Percentiles rank a stretch among this genome's conserved stretches.
These are phyloP conservation scores for Lipomyces sp. DNA, from an alignment of 805 yeast species.

Conservation along the genomic window DNA sequence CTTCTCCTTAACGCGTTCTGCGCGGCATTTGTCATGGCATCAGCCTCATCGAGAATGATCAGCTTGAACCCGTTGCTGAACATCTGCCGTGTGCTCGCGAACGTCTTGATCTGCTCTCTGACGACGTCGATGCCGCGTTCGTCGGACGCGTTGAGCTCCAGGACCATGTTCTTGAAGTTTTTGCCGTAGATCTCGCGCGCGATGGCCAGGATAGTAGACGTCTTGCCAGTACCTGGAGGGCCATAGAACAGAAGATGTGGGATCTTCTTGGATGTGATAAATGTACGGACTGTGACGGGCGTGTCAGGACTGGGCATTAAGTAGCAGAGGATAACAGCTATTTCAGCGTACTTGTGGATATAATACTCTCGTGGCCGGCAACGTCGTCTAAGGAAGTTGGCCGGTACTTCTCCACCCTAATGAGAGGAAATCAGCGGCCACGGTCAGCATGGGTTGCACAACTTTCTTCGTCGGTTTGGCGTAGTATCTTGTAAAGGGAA, in stretches of 20 bases:
- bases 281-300: conserved; percentile 57
- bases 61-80: conserved; percentile 93
- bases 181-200: conserved; percentile 86
- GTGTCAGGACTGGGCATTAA: neutral
- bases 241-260: conserved; percentile 95
- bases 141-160: conserved; percentile 94
- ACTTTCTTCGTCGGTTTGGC: too few relatives aligned
- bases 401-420: conserved; percentile 89
- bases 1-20: conserved; percentile 93
- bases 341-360: conserved; percentile 51
- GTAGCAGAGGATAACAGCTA: neutral
- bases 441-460: too few relatives aligned
- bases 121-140: conserved; percentile 98
- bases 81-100: conserved; percentile 93
- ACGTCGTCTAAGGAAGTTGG: conserved; percentile 82
- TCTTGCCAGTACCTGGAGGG: conserved; percentile 93
- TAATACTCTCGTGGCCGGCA: conserved; percentile 85
- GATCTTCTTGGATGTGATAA: conserved; percentile 74
- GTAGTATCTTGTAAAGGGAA: too few relatives aligned
- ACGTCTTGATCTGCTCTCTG: conserved; percentile 93
- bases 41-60: conserved; percentile 91
- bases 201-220: conserved; percentile 81
- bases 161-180: conserved; percentile 73
- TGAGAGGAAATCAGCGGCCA: too few relatives aligned
- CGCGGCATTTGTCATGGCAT: conserved; percentile 96